A percentile compares a stretch with the other conserved stretches of the same genome.
Evolutionary conservation across 257 asterid species (phyloP).

Genomic region (Avicennia marina): DNA sequence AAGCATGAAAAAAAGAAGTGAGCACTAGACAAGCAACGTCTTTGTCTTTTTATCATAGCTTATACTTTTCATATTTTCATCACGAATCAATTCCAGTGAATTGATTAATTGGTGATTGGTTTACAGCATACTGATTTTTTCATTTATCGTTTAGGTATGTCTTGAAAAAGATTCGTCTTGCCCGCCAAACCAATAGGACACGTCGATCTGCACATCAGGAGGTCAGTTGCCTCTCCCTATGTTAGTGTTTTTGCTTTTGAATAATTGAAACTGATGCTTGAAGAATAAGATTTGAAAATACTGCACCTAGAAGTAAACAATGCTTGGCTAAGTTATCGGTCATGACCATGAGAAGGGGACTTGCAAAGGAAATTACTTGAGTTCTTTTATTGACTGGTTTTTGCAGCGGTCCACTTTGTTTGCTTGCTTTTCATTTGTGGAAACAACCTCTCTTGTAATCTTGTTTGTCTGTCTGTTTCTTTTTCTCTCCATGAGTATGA

Average conservation of each 20-base stretch:
- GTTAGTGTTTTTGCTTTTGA: neutral
- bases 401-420: too few relatives aligned
- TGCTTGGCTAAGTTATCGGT: neutral
- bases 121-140: conserved; percentile 14
- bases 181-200: conserved; percentile 92
- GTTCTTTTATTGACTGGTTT: neutral
- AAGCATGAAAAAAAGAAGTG: conserved; percentile 83
- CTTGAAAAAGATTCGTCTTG: conserved; percentile 86
- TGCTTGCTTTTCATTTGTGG: too few relatives aligned
- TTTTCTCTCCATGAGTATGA: conserved; percentile 1
- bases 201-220: conserved; percentile 96
- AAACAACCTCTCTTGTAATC: too few relatives aligned
- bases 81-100: too few relatives aligned
- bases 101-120: conserved; percentile 15
- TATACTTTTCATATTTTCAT: neutral
- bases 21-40: conserved; percentile 18
- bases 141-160: conserved; percentile 55
- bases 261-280: neutral
- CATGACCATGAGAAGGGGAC: neutral
- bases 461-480: too few relatives aligned
- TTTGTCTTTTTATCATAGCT: neutral
- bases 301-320: neutral
- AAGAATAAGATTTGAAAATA: neutral
- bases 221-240: conserved; percentile 36
- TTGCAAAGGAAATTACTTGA: neutral